phyloP scores from a whole-genome alignment of 495 filamentous ascomycete genomes.

The Tuber umbilicatum region DNA sequence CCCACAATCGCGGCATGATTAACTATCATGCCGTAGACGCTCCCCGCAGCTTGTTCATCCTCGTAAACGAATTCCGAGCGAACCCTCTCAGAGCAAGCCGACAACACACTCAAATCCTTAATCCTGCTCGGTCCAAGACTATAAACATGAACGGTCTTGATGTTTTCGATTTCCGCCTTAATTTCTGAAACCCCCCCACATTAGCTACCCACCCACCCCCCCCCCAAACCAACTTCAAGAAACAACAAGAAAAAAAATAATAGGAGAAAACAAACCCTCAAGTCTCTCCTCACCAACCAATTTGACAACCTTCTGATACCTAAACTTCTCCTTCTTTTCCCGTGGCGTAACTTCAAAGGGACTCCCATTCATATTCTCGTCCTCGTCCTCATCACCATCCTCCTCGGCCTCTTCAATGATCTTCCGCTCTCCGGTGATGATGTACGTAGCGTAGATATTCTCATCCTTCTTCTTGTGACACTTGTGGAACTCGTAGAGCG shows the following conservation, averaged over 20 bases:
- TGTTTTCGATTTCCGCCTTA: slow-evolving; percentile 60
- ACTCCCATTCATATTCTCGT: slow-evolving; percentile 68
- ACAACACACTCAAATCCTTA: slow-evolving; percentile 43
- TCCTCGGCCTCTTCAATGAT: slow-evolving; percentile 41
- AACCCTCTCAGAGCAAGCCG: slow-evolving; percentile 43
- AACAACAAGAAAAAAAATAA: background rate
- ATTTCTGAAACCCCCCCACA: slow-evolving; percentile 45
- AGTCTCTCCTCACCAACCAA: slow-evolving; percentile 75
- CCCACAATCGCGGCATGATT: background rate
- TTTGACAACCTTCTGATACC: slow-evolving; percentile 55
- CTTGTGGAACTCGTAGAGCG: slow-evolving; percentile 91
- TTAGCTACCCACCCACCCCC: slow-evolving; percentile 25
- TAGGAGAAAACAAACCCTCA: slow-evolving; percentile 50
- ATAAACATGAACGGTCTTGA: slow-evolving; percentile 78
- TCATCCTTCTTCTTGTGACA: slow-evolving; percentile 60
- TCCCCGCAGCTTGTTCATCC: background rate
- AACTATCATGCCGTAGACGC: background rate
- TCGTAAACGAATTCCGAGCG: slow-evolving; percentile 22
- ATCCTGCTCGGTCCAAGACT: slow-evolving; percentile 60
- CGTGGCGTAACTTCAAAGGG: slow-evolving; percentile 56
- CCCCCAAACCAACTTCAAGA: slow-evolving; percentile 13
- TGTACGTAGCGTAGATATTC: slow-evolving; percentile 77
- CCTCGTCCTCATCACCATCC: slow-evolving; percentile 53
- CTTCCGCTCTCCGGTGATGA: slow-evolving; percentile 61
- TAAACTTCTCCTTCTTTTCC: slow-evolving; percentile 46